Evolutionary conservation across 176 grass and related monocot species (phyloP), one percentile per base, ranked within the genome.

Genomic region (Guadua angustifolia): DNA sequence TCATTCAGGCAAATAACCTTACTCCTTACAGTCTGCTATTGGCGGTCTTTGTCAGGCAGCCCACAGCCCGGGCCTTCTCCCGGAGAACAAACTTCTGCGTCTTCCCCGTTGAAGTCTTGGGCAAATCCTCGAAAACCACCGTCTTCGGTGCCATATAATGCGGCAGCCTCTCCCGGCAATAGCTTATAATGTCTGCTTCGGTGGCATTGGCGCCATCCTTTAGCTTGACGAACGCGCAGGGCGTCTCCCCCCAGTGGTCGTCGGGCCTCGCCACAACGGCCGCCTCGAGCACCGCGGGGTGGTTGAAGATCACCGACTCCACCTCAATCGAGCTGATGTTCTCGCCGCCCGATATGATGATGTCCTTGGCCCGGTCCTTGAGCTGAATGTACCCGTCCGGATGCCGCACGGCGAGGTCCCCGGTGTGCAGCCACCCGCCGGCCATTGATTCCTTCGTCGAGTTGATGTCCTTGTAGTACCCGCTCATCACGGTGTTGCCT

Each of bases 321-420:
- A 92, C 87, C 77, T 92, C 91, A 19, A 92, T 85, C 3, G 87
- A 89, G 80, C 91, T 89, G 52, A 92, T 83, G 62, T 83, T 92
- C 84, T 86, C 79, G 8, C 91, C 84, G 18, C 80, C 87, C 0
- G 83, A 84, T 13, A 87, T 86, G 69, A 92, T 89, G 64, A 77
- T 84, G 71, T 92, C 91, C 84, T 84, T 89, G 71, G 84, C 67
- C 81, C 87, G 50, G 55, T 92, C 91, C 81, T 92, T 92, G 65
- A 92, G 29, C 66, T 92, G 36, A 7, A 92, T 81, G 84, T 87
- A 92, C 47, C 87, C 84, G 19, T 92, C 84, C 0, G 66, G 36
- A 3, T 92, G 87, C 40, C 81, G 75, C 26, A 92, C 77, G 61
- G 71, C 87, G 33, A 92, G 91, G 76, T 92, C 91, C 0, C 91